Base-by-base conservation (phyloP, 2,329 filamentous ascomycete species). In the Madurella fahalii region DNA sequence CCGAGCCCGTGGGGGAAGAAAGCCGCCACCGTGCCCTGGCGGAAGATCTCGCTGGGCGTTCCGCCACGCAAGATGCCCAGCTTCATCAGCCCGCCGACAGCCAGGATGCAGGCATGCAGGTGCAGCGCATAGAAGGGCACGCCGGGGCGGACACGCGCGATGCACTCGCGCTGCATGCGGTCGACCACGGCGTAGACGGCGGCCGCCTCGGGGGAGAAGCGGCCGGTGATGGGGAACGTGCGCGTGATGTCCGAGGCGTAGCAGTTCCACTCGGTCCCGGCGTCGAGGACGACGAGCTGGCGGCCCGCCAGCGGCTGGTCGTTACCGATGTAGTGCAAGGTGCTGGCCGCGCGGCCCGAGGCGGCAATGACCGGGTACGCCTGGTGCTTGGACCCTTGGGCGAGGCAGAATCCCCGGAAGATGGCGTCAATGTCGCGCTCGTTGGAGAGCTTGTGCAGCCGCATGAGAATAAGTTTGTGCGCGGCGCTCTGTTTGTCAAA, bases 211-310 rank as follows among this genome's bases (percentile, higher is more conserved):
- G 77, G 69, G 0, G 83, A 81, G 62, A 90, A 95, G 0, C 58
- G 54, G 5, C 89, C 88, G 13, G 79, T 81, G 18, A 96, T 73
- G 4, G 93, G 93, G 61, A 96, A 84, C 0, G 92, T 94, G 39
- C 93, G 83, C 0, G 94, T 97, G 30, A 97, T 84, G 69, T 97
- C 93, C 54, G 87, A 89, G 31, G 90, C 90, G 69, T 99, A 97
- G 63, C 87, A 86, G 47, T 84, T 74, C 72, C 85, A 95, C 71
- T 97, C 93, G 61, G 85, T 87, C 2, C 90, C 92, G 1, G 93
- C 92, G 68, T 99, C 93, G 4, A 99, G 76, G 17, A 95, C 85
- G 32, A 97, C 74, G 31, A 92, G 78, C 65, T 92, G 83, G 54
- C 85, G 81, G 25, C 85, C 83, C 2, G 74, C 73, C 16, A 97